Base-by-base conservation (phyloP, 805 yeast genomes). In the Starmerella bombi region DNA sequence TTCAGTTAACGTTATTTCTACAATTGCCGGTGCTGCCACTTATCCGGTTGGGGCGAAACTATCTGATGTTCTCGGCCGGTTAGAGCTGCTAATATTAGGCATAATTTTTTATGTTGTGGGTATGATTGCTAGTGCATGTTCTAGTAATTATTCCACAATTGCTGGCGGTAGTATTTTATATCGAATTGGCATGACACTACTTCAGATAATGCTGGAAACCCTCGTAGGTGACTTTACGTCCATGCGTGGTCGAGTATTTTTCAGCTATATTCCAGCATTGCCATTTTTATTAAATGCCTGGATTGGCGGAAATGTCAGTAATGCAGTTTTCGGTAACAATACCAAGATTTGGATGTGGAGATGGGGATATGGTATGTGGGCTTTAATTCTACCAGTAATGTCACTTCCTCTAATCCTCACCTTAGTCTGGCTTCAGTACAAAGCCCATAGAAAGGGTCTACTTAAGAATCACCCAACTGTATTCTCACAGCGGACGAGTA, bases 281-380 rank as follows among this genome's bases (percentile, higher is more conserved):
- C 88, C 88, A 2, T 77, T 70, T 51, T 72, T 80, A 51, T 75
- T 81, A 59, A 80, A 77, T 59, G 76, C 88, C 14, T 81, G 91
- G 91, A 67, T 79, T 42, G 60, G 76, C 22, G 88, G 84, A 54
- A 63, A 75, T 50, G 64, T 80, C 36, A 51, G 58, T 23, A 28
- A 45, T 1, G 53, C 49, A 2, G 37, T 55, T 15, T 39, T 58
- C 21, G 51, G 49, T 15, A 29, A 38, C 25, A 34, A 41, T 12
- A 54, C 66, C 25, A 38, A 39, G 34, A 12, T 37, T 21, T 32
- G 34, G 33, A 42, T 38, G 42, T 76, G 82, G 77, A 65, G 74
- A 14, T 80, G 86, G 86, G 78, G 77, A 52, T 72, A 78, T 50
- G 85, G 78, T 30, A 78, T 80, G 71, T 80, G 80, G 80, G 84